These are phyloP conservation scores for Rheum nobile DNA, from an alignment of 148 eudicot species.

Conservation along the genomic window DNA sequence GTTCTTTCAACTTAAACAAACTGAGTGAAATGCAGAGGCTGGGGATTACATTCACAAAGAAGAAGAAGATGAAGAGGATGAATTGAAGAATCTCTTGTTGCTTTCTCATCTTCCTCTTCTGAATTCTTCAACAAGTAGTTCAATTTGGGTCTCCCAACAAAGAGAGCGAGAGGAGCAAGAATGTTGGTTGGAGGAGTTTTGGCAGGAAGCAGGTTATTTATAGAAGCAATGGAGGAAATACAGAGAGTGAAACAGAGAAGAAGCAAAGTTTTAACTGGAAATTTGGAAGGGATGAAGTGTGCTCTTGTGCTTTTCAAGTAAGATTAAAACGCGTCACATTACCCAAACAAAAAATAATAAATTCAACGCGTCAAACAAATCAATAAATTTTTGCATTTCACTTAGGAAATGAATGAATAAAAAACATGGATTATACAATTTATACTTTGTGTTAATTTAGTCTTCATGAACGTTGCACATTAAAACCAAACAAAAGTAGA, in stretches of 20 bases:
- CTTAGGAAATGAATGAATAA: background rate
- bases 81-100: conserved; percentile 22
- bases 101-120: conserved; percentile 15
- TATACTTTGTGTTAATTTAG: background rate
- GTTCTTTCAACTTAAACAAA: background rate
- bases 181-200: conserved; percentile 29
- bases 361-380: background rate
- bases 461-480: background rate
- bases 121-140: background rate
- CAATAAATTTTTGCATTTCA: background rate
- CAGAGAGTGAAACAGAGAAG: conserved; percentile 3
- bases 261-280: background rate
- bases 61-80: conserved; percentile 20
- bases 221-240: conserved; percentile 15
- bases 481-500: background rate
- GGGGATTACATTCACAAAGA: conserved; percentile 32
- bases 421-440: background rate
- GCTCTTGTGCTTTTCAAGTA: background rate
- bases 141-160: background rate
- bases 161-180: conserved; percentile 14
- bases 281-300: conserved; percentile 1
- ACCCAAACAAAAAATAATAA: too few relatives aligned
- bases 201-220: conserved; percentile 26
- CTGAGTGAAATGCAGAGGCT: background rate
- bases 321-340: background rate